Base-by-base conservation (phyloP, 371 early-diverging fungal genomes). In the Mortierella sp. region DNA sequence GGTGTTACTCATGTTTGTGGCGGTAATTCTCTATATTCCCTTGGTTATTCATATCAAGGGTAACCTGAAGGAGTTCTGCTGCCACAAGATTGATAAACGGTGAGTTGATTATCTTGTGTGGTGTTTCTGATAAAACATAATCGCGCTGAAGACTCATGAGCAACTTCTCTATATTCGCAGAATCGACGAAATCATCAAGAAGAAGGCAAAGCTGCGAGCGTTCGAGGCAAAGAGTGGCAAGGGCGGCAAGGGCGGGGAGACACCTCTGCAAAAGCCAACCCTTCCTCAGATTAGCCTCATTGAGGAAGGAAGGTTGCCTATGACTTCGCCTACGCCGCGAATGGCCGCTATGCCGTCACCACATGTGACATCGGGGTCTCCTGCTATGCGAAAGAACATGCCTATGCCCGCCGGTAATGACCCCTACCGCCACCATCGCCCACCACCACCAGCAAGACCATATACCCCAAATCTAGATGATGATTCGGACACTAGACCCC, bases 11-110 rank as follows among this genome's bases (percentile, higher is more conserved):
- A 85, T 93, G 59, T 16, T 93, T 1, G 59, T 88, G 18, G 94
- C 96, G 2, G 85, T 87, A 35, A 37, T 93, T 35, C 60, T 95
- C 8, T 97, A 97, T 77, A 86, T 97, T 26, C 96, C 96, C 2
- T 86, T 97, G 59, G 84, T 95, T 49, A 90, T 89, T 72, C 87
- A 89, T 18, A 95, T 97, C 65, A 90, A 92, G 43, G 97, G 97
- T 18, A 97, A 96, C 78, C 83, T 97, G 57, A 97, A 97, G 75
- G 97, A 97, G 74, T 97, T 94, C 74, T 94, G 94, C 70, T 95
- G 95, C 69, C 95, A 96, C 84, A 95, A 94, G 80, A 93, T 97
- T 57, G 97, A 97, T 83, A 97, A 96, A 81, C 86, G 96, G 90
- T 88, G 84, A 71, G 40, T 30, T 9, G 32, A 20, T 2, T 58